phyloP scores from a whole-genome alignment of 257 asterid species.

The Ophiorrhiza pumila region DNA sequence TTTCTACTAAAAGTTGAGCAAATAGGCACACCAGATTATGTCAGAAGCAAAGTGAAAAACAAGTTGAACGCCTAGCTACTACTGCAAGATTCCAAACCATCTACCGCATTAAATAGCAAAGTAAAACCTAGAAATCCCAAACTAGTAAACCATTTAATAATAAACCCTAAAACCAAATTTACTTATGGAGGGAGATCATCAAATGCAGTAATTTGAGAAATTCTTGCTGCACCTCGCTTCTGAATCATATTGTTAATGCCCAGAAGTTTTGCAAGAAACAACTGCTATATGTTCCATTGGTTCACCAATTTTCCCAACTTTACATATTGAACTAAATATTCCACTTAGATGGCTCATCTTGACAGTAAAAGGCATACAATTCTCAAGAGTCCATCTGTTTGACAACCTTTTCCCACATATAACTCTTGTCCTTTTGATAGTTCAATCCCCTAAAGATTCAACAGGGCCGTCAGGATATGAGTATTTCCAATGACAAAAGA shows the following conservation, averaged over 20 bases:
- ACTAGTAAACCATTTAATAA: neutral
- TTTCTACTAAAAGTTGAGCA: neutral
- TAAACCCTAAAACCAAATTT: neutral
- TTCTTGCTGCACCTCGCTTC: neutral
- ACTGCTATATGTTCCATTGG: neutral
- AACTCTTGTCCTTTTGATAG: neutral
- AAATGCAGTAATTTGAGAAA: neutral
- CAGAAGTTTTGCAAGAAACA: neutral
- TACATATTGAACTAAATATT: neutral
- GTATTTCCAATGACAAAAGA: neutral
- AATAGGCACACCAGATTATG: neutral
- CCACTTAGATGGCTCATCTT: neutral
- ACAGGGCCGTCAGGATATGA: neutral
- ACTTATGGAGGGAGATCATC: neutral
- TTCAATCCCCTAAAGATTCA: neutral
- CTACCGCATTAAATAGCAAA: neutral
- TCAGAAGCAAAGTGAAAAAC: neutral
- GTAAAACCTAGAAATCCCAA: neutral
- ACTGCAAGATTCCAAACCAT: neutral
- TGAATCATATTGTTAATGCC: neutral
- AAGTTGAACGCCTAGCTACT: neutral
- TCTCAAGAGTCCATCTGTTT: neutral
- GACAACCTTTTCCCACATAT: neutral
- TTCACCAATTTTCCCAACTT: neutral
- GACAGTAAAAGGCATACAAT: neutral